These are phyloP conservation scores for Solanum ossicruentum DNA, from an alignment of 257 asterid species.

Conservation along the genomic window DNA sequence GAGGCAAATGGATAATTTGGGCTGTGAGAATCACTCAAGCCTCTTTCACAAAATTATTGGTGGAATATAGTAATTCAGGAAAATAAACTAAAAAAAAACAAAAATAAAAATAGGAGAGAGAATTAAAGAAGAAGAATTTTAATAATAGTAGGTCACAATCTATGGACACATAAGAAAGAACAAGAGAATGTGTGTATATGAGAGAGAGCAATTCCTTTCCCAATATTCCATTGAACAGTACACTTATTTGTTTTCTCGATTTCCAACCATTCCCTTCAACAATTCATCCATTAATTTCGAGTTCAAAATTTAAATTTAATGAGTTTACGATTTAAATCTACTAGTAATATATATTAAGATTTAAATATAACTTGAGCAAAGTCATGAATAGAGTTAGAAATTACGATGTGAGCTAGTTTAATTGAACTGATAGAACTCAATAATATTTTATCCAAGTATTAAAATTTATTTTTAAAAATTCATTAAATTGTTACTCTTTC, in stretches of 20 bases:
- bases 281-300: neutral
- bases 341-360: neutral
- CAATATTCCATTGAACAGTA: conserved; percentile 30
- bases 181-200: neutral
- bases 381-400: too few species aligned
- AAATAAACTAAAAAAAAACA: neutral
- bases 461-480: too few species aligned
- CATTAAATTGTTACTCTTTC: too few species aligned
- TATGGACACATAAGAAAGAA: neutral
- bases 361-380: neutral
- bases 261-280: conserved; percentile 33
- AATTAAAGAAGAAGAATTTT: neutral
- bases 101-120: neutral
- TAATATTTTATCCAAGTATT: too few species aligned
- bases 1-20: neutral
- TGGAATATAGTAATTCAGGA: neutral
- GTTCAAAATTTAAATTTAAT: neutral
- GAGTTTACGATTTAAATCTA: too few species aligned
- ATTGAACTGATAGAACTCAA: neutral
- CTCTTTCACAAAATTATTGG: neutral
- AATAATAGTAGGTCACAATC: neutral
- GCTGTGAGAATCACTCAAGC: neutral
- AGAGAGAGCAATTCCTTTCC: conserved; percentile 2
- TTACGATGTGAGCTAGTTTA: neutral
- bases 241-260: conserved; percentile 22